Conservation (phyloP, 495 filamentous ascomycete genomes). For the Collariella sp. region DNA sequence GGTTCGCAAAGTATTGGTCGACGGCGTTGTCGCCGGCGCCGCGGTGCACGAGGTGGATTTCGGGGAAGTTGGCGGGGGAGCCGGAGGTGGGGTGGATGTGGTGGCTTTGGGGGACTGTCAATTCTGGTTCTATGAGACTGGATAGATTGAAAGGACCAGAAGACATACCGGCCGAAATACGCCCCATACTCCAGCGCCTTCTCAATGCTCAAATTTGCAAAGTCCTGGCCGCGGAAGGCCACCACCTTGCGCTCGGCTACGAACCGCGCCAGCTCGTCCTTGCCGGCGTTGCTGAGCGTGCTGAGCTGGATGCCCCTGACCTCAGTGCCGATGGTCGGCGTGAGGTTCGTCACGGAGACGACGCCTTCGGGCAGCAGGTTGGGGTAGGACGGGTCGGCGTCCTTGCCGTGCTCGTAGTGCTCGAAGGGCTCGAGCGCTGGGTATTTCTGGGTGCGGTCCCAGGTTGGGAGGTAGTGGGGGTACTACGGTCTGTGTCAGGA, state of each 20-base stretch:
- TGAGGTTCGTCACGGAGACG: constrained; percentile 47
- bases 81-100: constrained; percentile 79
- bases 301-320: constrained; percentile 69
- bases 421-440: constrained; percentile 58
- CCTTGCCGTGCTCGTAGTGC: constrained; percentile 64
- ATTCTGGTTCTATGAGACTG: background rate
- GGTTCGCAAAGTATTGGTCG: constrained; percentile 51
- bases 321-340: constrained; percentile 67
- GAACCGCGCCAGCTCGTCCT: constrained; percentile 72
- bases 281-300: constrained; percentile 54
- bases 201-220: constrained; percentile 63
- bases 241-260: constrained; percentile 74
- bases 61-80: constrained; percentile 59
- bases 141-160: background rate
- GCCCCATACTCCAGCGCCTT: constrained; percentile 61
- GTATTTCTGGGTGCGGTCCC: constrained; percentile 54
- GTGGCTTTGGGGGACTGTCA: constrained; percentile 27
- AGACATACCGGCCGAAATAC: constrained; percentile 59
- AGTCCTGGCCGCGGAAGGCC: constrained; percentile 71
- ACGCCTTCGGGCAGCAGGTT: constrained; percentile 53
- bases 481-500: constrained; percentile 42
- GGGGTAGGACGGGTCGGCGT: constrained; percentile 57
- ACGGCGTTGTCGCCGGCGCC: constrained; percentile 52
- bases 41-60: constrained; percentile 72
- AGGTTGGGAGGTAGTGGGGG: constrained; percentile 69